A percentile compares a stretch with the other conserved stretches of the same genome.
Conservation (phyloP, 768 basidiomycete genomes). For the Macrolepiota dolichaula region DNA sequence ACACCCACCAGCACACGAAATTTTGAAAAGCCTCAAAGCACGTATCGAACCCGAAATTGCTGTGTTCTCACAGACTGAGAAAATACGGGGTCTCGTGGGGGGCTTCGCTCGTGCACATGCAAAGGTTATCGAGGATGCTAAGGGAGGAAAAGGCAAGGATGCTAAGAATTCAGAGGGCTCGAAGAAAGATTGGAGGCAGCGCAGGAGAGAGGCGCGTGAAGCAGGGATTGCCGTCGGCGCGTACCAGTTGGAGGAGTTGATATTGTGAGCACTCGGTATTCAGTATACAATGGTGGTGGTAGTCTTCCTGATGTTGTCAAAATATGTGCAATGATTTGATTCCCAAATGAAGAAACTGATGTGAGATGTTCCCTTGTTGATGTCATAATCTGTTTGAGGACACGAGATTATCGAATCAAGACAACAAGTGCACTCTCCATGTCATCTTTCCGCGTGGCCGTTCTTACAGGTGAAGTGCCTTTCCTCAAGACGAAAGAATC, state of each 20-base stretch:
- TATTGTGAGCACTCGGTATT: slow-evolving; percentile 33
- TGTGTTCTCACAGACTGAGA: slow-evolving; percentile 46
- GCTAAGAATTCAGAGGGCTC: slow-evolving; percentile 27
- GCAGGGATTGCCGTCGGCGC: slow-evolving; percentile 53
- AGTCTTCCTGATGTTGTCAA: neutral
- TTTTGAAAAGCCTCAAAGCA: slow-evolving; percentile 47
- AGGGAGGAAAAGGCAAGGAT: slow-evolving; percentile 25
- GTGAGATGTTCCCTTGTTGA: neutral
- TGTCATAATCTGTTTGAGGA: neutral
- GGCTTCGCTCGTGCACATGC: slow-evolving; percentile 56
- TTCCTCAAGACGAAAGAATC: neutral
- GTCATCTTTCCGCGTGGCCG: slow-evolving; percentile 15
- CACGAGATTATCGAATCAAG: neutral
- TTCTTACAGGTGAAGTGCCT: slow-evolving; percentile 18
- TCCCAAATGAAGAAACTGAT: neutral
- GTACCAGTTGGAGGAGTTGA: slow-evolving; percentile 73
- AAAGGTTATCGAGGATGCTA: slow-evolving; percentile 41
- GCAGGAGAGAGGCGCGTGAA: slow-evolving; percentile 51
- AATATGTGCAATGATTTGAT: neutral
- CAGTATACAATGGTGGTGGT: neutral
- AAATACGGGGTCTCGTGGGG: slow-evolving; percentile 59
- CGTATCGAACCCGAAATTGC: slow-evolving; percentile 55
- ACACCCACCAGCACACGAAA: slow-evolving; percentile 52
- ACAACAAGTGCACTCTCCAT: neutral
- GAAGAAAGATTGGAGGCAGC: slow-evolving; percentile 47